Base-by-base conservation (phyloP, 116 monocot genomes). In the Phalaenopsis hybrid region DNA sequence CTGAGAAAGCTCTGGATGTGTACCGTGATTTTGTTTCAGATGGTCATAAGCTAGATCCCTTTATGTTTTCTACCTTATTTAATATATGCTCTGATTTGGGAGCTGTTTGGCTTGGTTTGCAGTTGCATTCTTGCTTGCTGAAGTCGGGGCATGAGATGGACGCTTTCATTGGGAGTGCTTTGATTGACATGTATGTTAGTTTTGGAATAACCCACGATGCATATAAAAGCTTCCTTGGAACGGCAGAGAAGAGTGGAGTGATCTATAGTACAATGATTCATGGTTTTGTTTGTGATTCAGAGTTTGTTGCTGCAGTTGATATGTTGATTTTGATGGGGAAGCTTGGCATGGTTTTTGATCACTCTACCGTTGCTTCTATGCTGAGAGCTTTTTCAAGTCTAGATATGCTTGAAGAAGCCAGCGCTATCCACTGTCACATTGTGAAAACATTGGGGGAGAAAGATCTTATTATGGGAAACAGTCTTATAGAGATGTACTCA, bases 181-280 rank as follows among this genome's bases (percentile, higher is more conserved):
- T 85, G 11, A 55, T 85, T 13, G 77, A 51, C 37, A 85, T 85
- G 85, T 85, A 85, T 69, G 78, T 23, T 52, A 68, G 52, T 77
- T 80, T 76, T 77, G 80, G 84, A 81, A 67, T 77, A 77, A 48
- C 67, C 8, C 43, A 50, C 33, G 77, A 84, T 28, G 80, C 80
- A 63, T 76, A 76, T 44, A 41, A 76, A 76, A 67, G 65, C 43
- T 80, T 84, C 69, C 67, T 80, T 8, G 52, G 67, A 9, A 80
- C 48, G 31, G 59, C 3, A 13, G 85, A 81, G 25, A 85, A 85
- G 80, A 81, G 72, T 78, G 78, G 67, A 80, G 46, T 78, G 11
- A 81, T 73, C 77, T 85, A 65, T 12, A 17, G 72, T 33, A 34
- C 69, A 31, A 81, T 85, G 81, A 78, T 85, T 49, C 80, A 70